Evolutionary conservation across 345 rosid genomes (phyloP).

Genomic region (Dovyalis caffra): DNA sequence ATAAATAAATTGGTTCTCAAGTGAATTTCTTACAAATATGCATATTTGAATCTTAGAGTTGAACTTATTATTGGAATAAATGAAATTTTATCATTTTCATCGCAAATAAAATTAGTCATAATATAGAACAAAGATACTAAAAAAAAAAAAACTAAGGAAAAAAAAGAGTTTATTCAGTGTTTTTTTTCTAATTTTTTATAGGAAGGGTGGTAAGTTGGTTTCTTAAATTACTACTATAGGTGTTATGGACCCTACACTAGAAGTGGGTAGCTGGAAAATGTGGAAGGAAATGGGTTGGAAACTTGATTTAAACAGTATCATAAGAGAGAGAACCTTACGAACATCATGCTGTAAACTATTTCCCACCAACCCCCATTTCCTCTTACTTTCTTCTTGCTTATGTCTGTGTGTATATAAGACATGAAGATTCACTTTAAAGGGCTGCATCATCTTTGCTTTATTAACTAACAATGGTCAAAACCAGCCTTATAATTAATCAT

Average conservation of each 20-base stretch:
- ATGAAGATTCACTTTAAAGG: not conserved
- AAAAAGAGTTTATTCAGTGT: not conserved
- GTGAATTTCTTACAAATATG: too few species aligned
- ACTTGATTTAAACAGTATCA: not conserved
- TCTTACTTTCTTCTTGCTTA: not conserved
- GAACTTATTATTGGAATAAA: too few species aligned
- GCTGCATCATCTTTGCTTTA: not conserved
- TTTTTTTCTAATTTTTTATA: not conserved
- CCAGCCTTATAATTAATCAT: not conserved
- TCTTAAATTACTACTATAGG: not conserved
- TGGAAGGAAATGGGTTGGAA: not conserved
- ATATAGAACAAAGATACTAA: too few species aligned
- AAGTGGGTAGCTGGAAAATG: conserved; percentile 24
- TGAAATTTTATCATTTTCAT: too few species aligned
- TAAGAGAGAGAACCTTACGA: not conserved
- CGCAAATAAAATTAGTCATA: too few species aligned
- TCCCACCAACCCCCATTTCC: conserved; percentile 9
- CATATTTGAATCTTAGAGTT: too few species aligned
- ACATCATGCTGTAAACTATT: not conserved
- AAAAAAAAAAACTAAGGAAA: too few species aligned
- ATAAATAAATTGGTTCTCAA: too few species aligned
- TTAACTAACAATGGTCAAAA: not conserved
- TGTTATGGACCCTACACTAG: not conserved
- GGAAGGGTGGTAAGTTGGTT: not conserved
- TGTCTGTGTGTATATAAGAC: not conserved